Evolutionary conservation across 805 yeast species (phyloP).

Genomic region (Ogataea haglerorum): DNA sequence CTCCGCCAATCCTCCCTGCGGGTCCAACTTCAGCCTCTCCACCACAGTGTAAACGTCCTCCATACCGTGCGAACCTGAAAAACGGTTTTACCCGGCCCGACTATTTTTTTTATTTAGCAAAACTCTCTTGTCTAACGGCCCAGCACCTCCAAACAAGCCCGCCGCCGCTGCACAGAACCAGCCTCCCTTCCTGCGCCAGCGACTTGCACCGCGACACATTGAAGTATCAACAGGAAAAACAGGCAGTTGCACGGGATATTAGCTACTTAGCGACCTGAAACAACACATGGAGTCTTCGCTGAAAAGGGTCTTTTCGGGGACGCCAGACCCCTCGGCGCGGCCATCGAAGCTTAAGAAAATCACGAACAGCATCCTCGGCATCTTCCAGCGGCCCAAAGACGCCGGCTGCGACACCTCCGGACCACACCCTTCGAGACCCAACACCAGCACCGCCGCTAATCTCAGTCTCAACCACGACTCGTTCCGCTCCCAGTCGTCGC

Average conservation of each 20-base stretch:
- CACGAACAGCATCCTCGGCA: constrained; percentile 10
- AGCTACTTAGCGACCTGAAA: constrained; percentile 2
- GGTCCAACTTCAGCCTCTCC: background rate
- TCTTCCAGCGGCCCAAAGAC: constrained; percentile 6
- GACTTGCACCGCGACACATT: background rate
- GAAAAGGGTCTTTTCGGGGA: constrained; percentile 14
- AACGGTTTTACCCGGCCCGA: constrained; percentile 8
- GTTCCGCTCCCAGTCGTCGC: constrained; percentile 10
- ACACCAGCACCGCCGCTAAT: background rate
- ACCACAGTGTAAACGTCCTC: background rate
- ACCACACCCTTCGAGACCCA: background rate
- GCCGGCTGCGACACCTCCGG: background rate
- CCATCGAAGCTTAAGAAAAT: constrained; percentile 20
- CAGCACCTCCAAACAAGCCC: background rate
- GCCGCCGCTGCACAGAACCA: background rate
- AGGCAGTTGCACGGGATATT: background rate
- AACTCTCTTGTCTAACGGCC: constrained; percentile 2
- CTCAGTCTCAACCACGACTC: constrained; percentile 8
- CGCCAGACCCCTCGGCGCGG: constrained; percentile 6
- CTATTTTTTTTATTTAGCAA: constrained; percentile 3
- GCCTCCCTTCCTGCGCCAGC: background rate
- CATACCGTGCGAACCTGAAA: background rate
- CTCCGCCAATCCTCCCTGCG: background rate
- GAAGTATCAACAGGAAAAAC: background rate
- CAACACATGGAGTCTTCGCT: constrained; percentile 13